These are phyloP conservation scores for Diplosphaera chodatii DNA, from an alignment of 139 green algal genomes.

Conservation along the genomic window DNA sequence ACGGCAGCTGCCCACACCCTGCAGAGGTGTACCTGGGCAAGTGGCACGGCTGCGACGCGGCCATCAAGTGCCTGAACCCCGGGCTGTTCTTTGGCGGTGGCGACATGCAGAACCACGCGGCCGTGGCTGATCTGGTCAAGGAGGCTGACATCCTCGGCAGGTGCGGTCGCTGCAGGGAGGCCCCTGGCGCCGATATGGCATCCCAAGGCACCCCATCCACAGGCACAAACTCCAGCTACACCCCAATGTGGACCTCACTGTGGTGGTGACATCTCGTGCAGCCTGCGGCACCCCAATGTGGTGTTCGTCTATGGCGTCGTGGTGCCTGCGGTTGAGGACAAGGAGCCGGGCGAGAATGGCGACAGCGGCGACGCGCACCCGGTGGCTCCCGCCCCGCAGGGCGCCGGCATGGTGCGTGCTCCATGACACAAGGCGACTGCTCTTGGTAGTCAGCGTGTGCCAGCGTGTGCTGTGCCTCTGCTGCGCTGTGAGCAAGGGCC, in stretches of 20 bases:
- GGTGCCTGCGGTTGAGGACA: slow-evolving; percentile 26
- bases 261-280: too few species aligned
- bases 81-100: slow-evolving; percentile 42
- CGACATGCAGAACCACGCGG: slow-evolving; percentile 27
- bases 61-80: slow-evolving; percentile 72
- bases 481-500: too few species aligned
- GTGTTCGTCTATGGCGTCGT: slow-evolving; percentile 73
- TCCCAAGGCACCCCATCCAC: too few species aligned
- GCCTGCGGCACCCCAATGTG: slow-evolving; percentile 48
- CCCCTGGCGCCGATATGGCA: too few species aligned
- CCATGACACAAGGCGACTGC: too few species aligned
- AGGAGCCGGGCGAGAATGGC: slow-evolving; percentile 2
- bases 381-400: not conserved
- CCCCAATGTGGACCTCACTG: too few species aligned
- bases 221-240: too few species aligned
- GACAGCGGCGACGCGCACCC: not conserved
- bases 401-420: too few species aligned
- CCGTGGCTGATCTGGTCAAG: slow-evolving; percentile 48
- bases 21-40: slow-evolving; percentile 24
- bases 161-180: slow-evolving; percentile 8
- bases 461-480: too few species aligned
- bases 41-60: slow-evolving; percentile 60
- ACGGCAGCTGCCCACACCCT: too few species aligned
- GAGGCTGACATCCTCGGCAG: slow-evolving; percentile 59
- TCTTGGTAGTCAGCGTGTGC: too few species aligned